Conservation (phyloP, 495 filamentous ascomycete species). For the Trypethelium eluteriae region DNA sequence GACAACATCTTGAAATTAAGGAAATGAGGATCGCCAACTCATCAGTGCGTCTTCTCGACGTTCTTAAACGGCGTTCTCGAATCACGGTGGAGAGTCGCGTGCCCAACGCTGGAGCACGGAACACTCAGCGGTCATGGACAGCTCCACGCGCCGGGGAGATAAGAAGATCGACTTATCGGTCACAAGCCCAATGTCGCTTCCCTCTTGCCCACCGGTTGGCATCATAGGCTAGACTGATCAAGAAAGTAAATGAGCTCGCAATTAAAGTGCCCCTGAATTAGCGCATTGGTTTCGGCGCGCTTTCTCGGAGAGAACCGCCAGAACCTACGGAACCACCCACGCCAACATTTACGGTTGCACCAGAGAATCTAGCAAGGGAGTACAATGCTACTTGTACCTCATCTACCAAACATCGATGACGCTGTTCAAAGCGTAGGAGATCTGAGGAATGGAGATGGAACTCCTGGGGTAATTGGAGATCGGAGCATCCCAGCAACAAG, state of each 20-base stretch:
- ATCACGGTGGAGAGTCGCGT: constrained; percentile 4
- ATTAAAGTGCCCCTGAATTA: constrained; percentile 6
- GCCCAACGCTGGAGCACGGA: neutral
- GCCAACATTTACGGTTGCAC: too few species aligned
- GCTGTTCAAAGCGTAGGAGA: too few species aligned
- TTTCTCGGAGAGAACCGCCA: neutral
- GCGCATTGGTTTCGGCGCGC: neutral
- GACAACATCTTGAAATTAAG: neutral
- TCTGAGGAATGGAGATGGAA: too few species aligned
- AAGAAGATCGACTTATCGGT: neutral
- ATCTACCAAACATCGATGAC: too few species aligned
- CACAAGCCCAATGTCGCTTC: neutral
- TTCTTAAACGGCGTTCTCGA: neutral
- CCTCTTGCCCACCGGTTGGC: neutral
- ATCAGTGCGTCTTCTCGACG: neutral
- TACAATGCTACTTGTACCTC: too few species aligned
- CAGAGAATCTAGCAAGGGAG: too few species aligned
- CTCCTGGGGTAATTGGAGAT: neutral
- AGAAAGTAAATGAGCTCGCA: neutral
- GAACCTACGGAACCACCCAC: too few species aligned
- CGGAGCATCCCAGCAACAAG: neutral
- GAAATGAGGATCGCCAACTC: neutral
- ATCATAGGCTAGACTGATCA: constrained; percentile 3
- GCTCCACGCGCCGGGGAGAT: neutral
- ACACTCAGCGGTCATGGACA: neutral